These are phyloP conservation scores for Torulaspora pretoriensis DNA, from an alignment of 1,139 yeast species.

Conservation along the genomic window DNA sequence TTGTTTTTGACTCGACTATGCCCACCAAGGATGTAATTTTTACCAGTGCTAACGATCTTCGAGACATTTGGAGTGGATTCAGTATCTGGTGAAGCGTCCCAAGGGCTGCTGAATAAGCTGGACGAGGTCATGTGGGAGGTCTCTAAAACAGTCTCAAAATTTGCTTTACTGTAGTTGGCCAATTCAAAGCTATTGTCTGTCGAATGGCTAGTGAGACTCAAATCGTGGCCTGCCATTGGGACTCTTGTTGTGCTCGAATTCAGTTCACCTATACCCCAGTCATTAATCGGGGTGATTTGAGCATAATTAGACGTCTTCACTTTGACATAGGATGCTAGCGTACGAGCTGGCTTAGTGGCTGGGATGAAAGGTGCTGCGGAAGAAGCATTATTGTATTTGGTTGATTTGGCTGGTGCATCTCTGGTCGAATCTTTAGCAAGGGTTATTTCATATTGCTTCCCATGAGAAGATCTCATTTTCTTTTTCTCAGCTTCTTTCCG, in stretches of 20 bases:
- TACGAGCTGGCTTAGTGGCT: slow-evolving; percentile 7
- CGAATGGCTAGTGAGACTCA: not conserved
- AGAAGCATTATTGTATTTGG: slow-evolving; percentile 26
- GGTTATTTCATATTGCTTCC: not conserved
- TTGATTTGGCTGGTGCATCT: slow-evolving; percentile 4
- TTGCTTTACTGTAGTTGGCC: not conserved
- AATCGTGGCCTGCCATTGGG: not conserved
- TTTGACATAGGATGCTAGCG: not conserved
- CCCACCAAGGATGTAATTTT: slow-evolving; percentile 36
- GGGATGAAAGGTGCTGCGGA: slow-evolving; percentile 26
- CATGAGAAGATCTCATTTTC: not conserved
- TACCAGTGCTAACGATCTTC: slow-evolving; percentile 33
- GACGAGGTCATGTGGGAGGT: slow-evolving; percentile 18
- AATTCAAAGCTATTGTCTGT: not conserved
- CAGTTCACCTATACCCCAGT: not conserved
- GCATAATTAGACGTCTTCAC: not conserved
- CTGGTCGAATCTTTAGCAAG: not conserved
- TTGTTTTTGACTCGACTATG: slow-evolving; percentile 31
- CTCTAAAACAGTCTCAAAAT: slow-evolving; percentile 11
- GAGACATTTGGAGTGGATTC: slow-evolving; percentile 15
- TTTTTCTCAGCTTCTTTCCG: not conserved
- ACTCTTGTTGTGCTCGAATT: not conserved
- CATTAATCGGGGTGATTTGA: not conserved
- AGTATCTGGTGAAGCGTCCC: slow-evolving; percentile 18
- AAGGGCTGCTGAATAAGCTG: slow-evolving; percentile 13